These are phyloP conservation scores for Claviceps fusiformis DNA, from an alignment of 2,329 filamentous ascomycete species.

Conservation along the genomic window DNA sequence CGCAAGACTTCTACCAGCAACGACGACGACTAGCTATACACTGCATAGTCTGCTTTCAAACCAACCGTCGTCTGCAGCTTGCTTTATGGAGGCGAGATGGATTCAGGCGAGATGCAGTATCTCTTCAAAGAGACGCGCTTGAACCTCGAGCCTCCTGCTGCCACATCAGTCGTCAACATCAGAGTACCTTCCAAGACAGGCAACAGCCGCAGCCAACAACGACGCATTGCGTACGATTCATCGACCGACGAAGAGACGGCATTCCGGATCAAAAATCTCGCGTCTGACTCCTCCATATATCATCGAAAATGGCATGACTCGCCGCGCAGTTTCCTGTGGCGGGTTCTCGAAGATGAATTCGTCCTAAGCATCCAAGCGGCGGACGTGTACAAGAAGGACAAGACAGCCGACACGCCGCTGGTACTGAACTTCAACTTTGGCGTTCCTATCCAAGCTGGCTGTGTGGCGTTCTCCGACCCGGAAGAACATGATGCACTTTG, in stretches of 20 bases:
- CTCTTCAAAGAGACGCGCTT: slow-evolving; percentile 80
- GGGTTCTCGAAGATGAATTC: slow-evolving; percentile 66
- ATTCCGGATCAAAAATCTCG: slow-evolving; percentile 61
- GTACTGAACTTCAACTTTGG: slow-evolving; percentile 69
- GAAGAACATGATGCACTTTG: slow-evolving; percentile 64
- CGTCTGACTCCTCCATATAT: slow-evolving; percentile 69
- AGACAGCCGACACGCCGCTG: slow-evolving; percentile 55
- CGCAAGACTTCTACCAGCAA: slow-evolving; percentile 10
- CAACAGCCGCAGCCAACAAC: slow-evolving; percentile 29
- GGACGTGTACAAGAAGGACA: slow-evolving; percentile 60
- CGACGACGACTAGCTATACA: not conserved
- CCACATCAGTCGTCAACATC: slow-evolving; percentile 57
- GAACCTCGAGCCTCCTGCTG: slow-evolving; percentile 61
- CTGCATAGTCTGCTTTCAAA: not conserved
- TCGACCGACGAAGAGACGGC: slow-evolving; percentile 53
- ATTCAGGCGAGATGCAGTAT: slow-evolving; percentile 45
- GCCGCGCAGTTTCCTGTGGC: slow-evolving; percentile 83
- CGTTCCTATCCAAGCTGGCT: slow-evolving; percentile 57
- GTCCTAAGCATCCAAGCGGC: slow-evolving; percentile 71
- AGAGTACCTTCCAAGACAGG: slow-evolving; percentile 44
- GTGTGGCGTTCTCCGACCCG: slow-evolving; percentile 71
- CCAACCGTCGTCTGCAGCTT: slow-evolving; percentile 2
- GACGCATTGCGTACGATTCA: slow-evolving; percentile 21
- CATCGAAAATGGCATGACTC: slow-evolving; percentile 63
- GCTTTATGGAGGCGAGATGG: slow-evolving; percentile 55